These are phyloP conservation scores for Metarhizium album DNA, from an alignment of 2,329 filamentous ascomycete genomes.

Conservation along the genomic window DNA sequence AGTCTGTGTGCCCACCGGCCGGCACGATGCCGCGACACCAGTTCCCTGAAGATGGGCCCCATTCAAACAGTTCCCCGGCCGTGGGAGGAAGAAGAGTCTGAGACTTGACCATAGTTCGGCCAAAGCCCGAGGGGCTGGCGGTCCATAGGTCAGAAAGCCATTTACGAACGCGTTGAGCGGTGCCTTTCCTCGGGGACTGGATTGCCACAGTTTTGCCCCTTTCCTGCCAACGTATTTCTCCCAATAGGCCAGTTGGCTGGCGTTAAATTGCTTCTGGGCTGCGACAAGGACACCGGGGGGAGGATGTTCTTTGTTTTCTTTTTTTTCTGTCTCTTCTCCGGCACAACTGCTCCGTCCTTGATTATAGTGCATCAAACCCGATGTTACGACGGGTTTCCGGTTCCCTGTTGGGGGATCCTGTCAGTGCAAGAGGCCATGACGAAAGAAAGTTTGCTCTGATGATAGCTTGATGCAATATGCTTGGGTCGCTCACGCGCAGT, in stretches of 20 bases:
- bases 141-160: background rate
- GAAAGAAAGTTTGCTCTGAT: background rate
- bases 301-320: background rate
- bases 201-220: background rate
- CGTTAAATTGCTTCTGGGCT: background rate
- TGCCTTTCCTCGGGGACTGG: background rate
- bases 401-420: background rate
- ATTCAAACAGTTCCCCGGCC: background rate
- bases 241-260: background rate
- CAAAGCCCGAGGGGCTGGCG: background rate
- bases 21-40: background rate
- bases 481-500: background rate
- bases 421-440: background rate
- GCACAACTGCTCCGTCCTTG: background rate
- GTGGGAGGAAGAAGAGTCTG: too few species aligned
- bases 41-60: constrained; percentile 2
- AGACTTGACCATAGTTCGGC: background rate
- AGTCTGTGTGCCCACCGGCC: background rate
- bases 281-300: background rate
- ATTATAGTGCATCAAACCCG: background rate
- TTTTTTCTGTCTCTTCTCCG: background rate
- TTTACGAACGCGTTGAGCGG: background rate
- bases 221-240: background rate
- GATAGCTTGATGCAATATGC: background rate
- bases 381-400: background rate